Percentiles rank a stretch among this genome's conserved stretches.
Conservation (phyloP, 345 rosid genomes). For the Psidium guajava region DNA sequence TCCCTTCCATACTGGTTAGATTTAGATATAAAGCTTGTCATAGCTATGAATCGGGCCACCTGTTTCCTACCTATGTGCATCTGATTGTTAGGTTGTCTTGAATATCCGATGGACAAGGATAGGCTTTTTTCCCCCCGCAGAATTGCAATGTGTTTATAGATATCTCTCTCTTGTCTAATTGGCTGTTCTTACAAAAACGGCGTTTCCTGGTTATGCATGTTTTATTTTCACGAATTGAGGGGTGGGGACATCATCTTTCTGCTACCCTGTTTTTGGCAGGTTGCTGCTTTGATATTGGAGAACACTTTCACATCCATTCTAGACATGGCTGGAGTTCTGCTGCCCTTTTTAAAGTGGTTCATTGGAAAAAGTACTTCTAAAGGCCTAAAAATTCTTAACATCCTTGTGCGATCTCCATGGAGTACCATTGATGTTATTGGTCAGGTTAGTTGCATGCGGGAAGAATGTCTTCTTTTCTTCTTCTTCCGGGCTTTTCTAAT, state of each 20-base stretch:
- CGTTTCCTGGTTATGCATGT: neutral
- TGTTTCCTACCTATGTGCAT: neutral
- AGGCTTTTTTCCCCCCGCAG: neutral
- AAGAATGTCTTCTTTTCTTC: neutral
- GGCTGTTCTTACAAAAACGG: neutral
- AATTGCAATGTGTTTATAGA: neutral
- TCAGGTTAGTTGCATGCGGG: slow-evolving; percentile 41
- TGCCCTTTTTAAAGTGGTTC: slow-evolving; percentile 94
- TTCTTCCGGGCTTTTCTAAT: neutral
- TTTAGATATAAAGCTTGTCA: neutral
- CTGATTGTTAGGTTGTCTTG: neutral
- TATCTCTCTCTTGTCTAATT: neutral
- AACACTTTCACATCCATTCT: slow-evolving; percentile 96
- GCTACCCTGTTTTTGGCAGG: slow-evolving; percentile 24
- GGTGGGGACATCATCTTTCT: neutral
- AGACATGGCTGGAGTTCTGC: slow-evolving; percentile 95
- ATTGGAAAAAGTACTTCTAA: slow-evolving; percentile 77
- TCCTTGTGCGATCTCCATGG: slow-evolving; percentile 98
- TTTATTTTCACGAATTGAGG: neutral
- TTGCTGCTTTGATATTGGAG: slow-evolving; percentile 77
- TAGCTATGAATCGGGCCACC: neutral
- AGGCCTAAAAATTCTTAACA: slow-evolving; percentile 77
- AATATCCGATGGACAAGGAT: neutral
- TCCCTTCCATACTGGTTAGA: neutral
- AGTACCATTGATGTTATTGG: slow-evolving; percentile 73